Evolutionary conservation across 2,329 filamentous ascomycete genomes (phyloP), one percentile per base, ranked within the genome.

Genomic region (Xylariaceae sp.): DNA sequence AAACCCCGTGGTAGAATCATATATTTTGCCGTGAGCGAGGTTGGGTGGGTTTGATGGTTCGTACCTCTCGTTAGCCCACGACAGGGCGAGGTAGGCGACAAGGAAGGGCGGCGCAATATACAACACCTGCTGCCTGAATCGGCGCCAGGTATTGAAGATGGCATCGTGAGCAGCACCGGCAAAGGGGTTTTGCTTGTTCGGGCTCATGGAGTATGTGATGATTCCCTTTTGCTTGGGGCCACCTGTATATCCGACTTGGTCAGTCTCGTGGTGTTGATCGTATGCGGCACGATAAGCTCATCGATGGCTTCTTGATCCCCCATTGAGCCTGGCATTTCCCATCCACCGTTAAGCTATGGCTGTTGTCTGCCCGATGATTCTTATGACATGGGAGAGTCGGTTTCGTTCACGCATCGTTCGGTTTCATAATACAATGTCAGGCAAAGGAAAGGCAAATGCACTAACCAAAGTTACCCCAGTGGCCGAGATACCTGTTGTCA

Each of bases 61-160:
- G 16, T 82, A 97, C 94, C 85, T 84, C 76, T 96, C 86, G 68
- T 83, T 86, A 63, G 94, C 92, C 94, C 94, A 99, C 71, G 88
- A 76, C 86, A 97, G 88, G 63, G 84, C 70, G 70, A 85, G 84
- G 78, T 97, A 99, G 63, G 82, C 91, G 63, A 80, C 73, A 61
- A 94, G 67, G 65, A 96, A 76, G 37, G 92, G 87, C 56, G 94
- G 88, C 22, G 86, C 81, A 74, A 92, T 85, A 82, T 92, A 99
- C 65, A 97, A 84, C 64, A 95, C 84, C 80, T 97, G 94, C 65
- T 80, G 74, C 72, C 85, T 86, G 76, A 87, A 88, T 68, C 94
- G 85, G 74, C 94, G 86, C 82, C 88, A 95, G 66, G 84, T 86
- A 83, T 99, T 99, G 86, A 97, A 97, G 78, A 97, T 76, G 68